Percentiles rank a stretch among this genome's conserved stretches.
phyloP scores from a whole-genome alignment of 495 filamentous ascomycete genomes.

The Pseudoneurospora amorphoporcata region DNA sequence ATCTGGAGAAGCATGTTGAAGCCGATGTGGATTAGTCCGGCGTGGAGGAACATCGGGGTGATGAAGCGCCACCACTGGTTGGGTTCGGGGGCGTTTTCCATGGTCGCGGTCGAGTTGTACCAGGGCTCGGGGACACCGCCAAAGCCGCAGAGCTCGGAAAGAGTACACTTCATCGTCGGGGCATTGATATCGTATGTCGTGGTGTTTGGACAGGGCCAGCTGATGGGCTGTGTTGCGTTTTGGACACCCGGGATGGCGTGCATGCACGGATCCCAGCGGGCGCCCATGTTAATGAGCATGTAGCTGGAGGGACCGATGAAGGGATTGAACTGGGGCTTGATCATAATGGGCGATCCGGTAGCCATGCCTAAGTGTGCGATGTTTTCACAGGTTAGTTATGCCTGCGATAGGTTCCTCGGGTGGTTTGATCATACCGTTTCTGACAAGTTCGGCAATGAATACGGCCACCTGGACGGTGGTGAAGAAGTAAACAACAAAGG shows the following conservation, averaged over 20 bases:
- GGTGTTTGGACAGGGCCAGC: constrained; percentile 69
- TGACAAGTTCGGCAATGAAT: constrained; percentile 84
- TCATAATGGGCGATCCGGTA: constrained; percentile 73
- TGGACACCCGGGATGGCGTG: constrained; percentile 63
- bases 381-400: background rate
- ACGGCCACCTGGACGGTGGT: constrained; percentile 69
- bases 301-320: constrained; percentile 93
- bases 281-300: constrained; percentile 93
- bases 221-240: constrained; percentile 22
- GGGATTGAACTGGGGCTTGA: constrained; percentile 77
- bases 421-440: constrained; percentile 50
- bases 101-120: constrained; percentile 29
- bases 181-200: constrained; percentile 41
- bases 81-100: constrained; percentile 42
- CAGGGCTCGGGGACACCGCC: constrained; percentile 56
- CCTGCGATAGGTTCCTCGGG: background rate
- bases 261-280: constrained; percentile 91
- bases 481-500: constrained; percentile 75
- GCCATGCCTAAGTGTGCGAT: constrained; percentile 28
- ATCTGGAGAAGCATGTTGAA: constrained; percentile 92
- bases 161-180: constrained; percentile 48
- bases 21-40: constrained; percentile 83
- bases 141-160: constrained; percentile 77
- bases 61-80: constrained; percentile 98
- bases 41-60: constrained; percentile 88